Evolutionary conservation across 2,329 filamentous ascomycete genomes (phyloP).

Genomic region (Penicillium frequentans): DNA sequence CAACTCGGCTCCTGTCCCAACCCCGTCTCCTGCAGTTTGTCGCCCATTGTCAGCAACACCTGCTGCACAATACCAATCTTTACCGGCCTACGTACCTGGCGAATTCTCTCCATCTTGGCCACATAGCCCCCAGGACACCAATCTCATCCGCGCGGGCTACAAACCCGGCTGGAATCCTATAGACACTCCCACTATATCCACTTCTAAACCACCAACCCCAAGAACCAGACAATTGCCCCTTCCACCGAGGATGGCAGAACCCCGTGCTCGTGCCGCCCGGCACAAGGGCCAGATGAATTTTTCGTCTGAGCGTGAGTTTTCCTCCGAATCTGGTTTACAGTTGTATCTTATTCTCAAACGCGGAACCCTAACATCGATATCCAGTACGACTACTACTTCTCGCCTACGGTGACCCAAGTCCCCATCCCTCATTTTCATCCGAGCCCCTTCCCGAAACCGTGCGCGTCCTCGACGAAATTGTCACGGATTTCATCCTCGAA

Average conservation of each 20-base stretch:
- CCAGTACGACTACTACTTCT: slow-evolving; percentile 45
- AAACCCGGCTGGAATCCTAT: slow-evolving; percentile 10
- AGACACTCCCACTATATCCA: not conserved
- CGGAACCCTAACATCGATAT: not conserved
- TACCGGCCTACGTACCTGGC: not conserved
- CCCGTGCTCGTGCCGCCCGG: slow-evolving; percentile 72
- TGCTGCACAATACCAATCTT: not conserved
- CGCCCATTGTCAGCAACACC: not conserved
- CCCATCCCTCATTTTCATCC: slow-evolving; percentile 65
- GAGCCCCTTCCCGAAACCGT: slow-evolving; percentile 81
- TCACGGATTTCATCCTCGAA: slow-evolving; percentile 95
- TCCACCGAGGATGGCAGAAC: slow-evolving; percentile 63
- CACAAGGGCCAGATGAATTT: slow-evolving; percentile 86
- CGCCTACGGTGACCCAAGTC: slow-evolving; percentile 46
- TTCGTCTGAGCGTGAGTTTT: slow-evolving; percentile 63
- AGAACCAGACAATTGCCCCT: not conserved
- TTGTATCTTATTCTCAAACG: not conserved
- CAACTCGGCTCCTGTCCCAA: not conserved
- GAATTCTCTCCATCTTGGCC: slow-evolving; percentile 7
- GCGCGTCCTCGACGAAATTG: slow-evolving; percentile 86
- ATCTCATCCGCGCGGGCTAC: slow-evolving; percentile 26
- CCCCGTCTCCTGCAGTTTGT: not conserved
- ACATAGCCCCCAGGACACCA: slow-evolving; percentile 23
- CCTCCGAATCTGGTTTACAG: not conserved
- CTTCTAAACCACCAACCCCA: not conserved